A percentile compares a stretch with the other conserved stretches of the same genome.
Evolutionary conservation across 192 early-diverging fungal species (phyloP).

Genomic region (Tieghemiomyces parasiticus): DNA sequence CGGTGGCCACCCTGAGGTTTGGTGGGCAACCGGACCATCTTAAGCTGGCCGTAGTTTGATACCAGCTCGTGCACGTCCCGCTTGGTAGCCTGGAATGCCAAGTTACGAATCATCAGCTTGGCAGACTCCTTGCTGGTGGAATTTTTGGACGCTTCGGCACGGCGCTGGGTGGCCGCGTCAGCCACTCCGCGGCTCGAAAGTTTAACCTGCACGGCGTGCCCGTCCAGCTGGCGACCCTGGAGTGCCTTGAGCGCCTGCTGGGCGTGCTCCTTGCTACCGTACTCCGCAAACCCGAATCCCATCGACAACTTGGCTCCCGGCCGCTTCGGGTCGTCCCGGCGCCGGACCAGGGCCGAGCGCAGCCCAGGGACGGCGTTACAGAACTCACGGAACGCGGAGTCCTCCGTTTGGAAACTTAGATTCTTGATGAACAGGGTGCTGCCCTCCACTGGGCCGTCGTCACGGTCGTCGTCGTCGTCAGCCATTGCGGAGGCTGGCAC

Average conservation of each 20-base stretch:
- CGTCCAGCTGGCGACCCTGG: constrained; percentile 77
- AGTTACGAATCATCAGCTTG: constrained; percentile 85
- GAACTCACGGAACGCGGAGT: constrained; percentile 51
- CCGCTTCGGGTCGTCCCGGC: constrained; percentile 76
- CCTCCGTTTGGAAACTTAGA: constrained; percentile 80
- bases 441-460: constrained; percentile 22
- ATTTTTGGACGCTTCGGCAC: constrained; percentile 17
- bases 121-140: constrained; percentile 48
- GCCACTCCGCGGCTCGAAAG: constrained; percentile 54
- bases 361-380: constrained; percentile 68
- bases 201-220: constrained; percentile 79
- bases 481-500: constrained; percentile 23
- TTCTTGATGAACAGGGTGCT: constrained; percentile 95
- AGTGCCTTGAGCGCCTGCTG: constrained; percentile 69
- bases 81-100: constrained; percentile 93
- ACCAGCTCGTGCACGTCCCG: constrained; percentile 86
- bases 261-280: constrained; percentile 64
- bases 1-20: constrained; percentile 89
- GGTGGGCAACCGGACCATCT: constrained; percentile 85
- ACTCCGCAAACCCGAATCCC: constrained; percentile 98
- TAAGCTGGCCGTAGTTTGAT: constrained; percentile 85
- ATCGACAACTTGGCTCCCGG: constrained; percentile 65
- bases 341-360: constrained; percentile 62
- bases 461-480: constrained; percentile 22
- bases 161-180: constrained; percentile 18